These are phyloP conservation scores for Alternaria dauci DNA, from an alignment of 2,329 filamentous ascomycete genomes.

Conservation along the genomic window DNA sequence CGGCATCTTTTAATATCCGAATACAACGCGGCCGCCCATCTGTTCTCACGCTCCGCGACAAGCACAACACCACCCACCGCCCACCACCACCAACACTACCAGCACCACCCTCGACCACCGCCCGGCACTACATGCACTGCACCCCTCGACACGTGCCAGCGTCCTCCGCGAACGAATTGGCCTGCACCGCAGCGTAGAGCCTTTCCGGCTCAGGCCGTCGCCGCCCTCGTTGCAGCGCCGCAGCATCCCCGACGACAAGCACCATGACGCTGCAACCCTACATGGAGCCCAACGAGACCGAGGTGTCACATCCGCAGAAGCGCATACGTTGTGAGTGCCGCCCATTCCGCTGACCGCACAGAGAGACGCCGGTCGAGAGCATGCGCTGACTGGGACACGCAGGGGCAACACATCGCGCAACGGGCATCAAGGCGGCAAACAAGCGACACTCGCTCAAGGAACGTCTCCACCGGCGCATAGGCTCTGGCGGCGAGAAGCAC, in stretches of 20 bases:
- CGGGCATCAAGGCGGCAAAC: constrained; percentile 74
- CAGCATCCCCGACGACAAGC: constrained; percentile 33
- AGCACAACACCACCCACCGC: constrained; percentile 6
- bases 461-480: constrained; percentile 70
- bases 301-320: constrained; percentile 71
- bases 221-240: constrained; percentile 33
- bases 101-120: constrained; percentile 18
- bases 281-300: constrained; percentile 53
- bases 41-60: constrained; percentile 25
- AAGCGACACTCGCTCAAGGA: constrained; percentile 87
- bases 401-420: constrained; percentile 89
- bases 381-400: constrained; percentile 13
- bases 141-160: constrained; percentile 9
- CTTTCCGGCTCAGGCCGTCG: constrained; percentile 51
- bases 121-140: constrained; percentile 16
- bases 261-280: constrained; percentile 27
- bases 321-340: constrained; percentile 72
- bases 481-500: constrained; percentile 71
- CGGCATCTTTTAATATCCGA: constrained; percentile 21
- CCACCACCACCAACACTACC: constrained; percentile 20
- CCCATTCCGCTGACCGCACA: constrained; percentile 1
- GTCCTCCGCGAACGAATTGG: constrained; percentile 38
- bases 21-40: constrained; percentile 14
- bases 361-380: not conserved
- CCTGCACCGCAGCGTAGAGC: constrained; percentile 41